Conservation (phyloP, 805 yeast genomes). For the Wickerhamiella domercqiae region DNA sequence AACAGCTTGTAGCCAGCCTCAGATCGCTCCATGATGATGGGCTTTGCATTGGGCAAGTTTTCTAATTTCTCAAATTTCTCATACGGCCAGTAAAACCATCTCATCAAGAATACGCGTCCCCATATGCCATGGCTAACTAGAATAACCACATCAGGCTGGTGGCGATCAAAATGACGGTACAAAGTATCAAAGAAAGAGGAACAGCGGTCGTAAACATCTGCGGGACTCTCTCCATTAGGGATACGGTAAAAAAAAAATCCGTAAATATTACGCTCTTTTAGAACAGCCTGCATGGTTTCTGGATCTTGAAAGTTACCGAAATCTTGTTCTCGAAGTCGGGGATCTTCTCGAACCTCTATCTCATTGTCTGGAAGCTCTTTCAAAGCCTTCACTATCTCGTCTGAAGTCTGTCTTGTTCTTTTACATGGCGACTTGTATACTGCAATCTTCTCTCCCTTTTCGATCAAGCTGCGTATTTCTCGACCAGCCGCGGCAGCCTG, state of each 20-base stretch:
- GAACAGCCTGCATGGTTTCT: constrained; percentile 56
- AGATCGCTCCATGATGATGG: constrained; percentile 58
- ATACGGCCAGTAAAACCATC: constrained; percentile 88
- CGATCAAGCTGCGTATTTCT: constrained; percentile 24
- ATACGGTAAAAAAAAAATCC: constrained; percentile 83
- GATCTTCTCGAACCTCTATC: constrained; percentile 47
- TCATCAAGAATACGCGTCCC: constrained; percentile 84
- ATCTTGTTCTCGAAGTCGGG: constrained; percentile 86
- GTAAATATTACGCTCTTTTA: constrained; percentile 74
- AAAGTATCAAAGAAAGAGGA: constrained; percentile 81
- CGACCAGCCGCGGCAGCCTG: constrained; percentile 28
- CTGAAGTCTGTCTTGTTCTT: constrained; percentile 72
- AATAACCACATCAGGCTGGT: constrained; percentile 62
- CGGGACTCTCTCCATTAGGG: constrained; percentile 91
- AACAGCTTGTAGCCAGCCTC: constrained; percentile 35
- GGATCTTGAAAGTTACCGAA: constrained; percentile 79
- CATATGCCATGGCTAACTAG: constrained; percentile 88
- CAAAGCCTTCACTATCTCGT: constrained; percentile 46
- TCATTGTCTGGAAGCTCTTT: constrained; percentile 32
- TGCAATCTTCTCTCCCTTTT: constrained; percentile 41
- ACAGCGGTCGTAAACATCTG: constrained; percentile 84
- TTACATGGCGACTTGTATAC: constrained; percentile 78
- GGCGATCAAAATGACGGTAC: constrained; percentile 57
- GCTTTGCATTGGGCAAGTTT: constrained; percentile 74
- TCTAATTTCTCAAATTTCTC: constrained; percentile 74